These are phyloP conservation scores for Phyllostachys edulis DNA, from an alignment of 176 grass and related monocot species.

Conservation along the genomic window DNA sequence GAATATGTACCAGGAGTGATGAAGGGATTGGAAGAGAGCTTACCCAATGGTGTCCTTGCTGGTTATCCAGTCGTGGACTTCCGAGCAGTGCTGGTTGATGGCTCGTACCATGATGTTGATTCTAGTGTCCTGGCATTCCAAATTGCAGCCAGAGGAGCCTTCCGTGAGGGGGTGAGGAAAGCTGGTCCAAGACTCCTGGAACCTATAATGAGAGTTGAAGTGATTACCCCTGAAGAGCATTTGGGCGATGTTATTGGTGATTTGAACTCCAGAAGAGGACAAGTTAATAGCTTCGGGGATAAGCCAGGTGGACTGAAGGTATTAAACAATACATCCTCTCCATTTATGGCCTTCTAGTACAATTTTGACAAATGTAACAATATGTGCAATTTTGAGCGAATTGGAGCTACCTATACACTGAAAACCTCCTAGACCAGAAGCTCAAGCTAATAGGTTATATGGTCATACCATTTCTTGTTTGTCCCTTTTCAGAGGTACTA, in stretches of 20 bases:
- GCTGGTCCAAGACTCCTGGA: constrained; percentile 82
- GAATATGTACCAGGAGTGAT: constrained; percentile 96
- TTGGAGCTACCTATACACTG: background rate
- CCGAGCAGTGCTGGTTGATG: constrained; percentile 81
- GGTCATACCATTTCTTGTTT: background rate
- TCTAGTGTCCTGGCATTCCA: constrained; percentile 96
- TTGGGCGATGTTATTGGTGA: constrained; percentile 99
- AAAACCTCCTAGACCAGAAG: background rate
- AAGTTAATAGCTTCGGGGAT: constrained; percentile 85
- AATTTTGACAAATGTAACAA: background rate
- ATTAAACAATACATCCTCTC: constrained; percentile 30
- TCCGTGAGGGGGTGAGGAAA: constrained; percentile 87
- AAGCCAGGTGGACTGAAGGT: constrained; percentile 98
- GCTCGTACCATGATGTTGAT: constrained; percentile 96
- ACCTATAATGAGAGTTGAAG: constrained; percentile 94
- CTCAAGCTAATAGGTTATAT: background rate
- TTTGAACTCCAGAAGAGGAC: constrained; percentile 95
- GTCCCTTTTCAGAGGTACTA: background rate
- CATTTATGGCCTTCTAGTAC: constrained; percentile 6
- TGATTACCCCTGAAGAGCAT: constrained; percentile 97
- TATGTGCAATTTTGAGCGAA: background rate
- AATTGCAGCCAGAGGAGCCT: constrained; percentile 90
- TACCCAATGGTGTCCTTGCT: constrained; percentile 88
- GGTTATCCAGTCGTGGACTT: constrained; percentile 93
- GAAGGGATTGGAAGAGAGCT: constrained; percentile 93